phyloP scores from a whole-genome alignment of 129 eudicot species.

The Flaveria linearis region DNA sequence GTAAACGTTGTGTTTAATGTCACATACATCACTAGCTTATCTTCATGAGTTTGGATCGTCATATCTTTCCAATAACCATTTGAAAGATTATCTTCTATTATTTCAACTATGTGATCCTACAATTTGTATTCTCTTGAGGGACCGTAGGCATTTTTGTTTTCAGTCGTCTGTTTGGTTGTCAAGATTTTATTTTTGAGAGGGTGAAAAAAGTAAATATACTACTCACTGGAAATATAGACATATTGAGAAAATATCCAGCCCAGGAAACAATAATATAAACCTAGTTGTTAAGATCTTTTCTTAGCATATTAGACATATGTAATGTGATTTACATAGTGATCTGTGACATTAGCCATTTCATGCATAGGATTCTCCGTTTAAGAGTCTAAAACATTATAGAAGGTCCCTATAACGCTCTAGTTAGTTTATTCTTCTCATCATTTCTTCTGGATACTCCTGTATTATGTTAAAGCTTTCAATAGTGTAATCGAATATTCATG shows the following conservation, averaged over 20 bases:
- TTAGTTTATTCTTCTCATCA: background rate
- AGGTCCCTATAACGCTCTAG: slow-evolving; percentile 9
- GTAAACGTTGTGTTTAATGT: background rate
- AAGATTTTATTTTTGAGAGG: background rate
- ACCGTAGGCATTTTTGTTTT: background rate
- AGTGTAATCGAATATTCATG: background rate
- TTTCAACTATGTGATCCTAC: background rate
- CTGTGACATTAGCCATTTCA: slow-evolving; percentile 6
- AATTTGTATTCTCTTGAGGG: background rate
- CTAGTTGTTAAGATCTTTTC: slow-evolving; percentile 10
- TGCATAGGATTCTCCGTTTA: slow-evolving; percentile 3
- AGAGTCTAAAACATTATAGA: background rate
- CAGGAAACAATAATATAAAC: background rate
- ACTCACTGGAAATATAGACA: background rate
- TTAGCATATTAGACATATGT: background rate
- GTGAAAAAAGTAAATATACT: background rate
- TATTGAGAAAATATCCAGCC: background rate
- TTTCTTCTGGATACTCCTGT: background rate
- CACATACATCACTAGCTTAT: background rate
- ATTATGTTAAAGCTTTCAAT: slow-evolving; percentile 11
- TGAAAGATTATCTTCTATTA: background rate
- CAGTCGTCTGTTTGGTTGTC: background rate
- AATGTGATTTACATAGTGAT: slow-evolving; percentile 9
- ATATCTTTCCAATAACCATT: background rate
- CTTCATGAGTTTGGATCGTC: background rate